Conservation (phyloP, 2,329 filamentous ascomycete genomes). For the Zarea fungicola region DNA sequence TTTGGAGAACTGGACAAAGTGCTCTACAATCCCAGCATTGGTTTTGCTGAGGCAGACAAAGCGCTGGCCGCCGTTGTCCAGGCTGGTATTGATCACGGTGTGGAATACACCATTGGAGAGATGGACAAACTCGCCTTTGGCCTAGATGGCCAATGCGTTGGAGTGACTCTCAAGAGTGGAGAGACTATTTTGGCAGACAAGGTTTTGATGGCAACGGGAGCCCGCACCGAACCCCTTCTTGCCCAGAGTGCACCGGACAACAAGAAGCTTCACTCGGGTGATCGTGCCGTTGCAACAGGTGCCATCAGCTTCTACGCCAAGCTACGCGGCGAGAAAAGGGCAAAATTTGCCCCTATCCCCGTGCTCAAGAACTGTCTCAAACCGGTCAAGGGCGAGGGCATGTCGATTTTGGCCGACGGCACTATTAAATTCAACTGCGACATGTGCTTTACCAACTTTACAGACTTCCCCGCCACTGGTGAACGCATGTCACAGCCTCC, state of each 20-base stretch:
- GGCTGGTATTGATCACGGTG: conserved; percentile 46
- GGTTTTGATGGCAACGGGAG: conserved; percentile 50
- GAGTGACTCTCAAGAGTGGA: conserved; percentile 45
- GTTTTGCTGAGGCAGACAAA: conserved; percentile 55
- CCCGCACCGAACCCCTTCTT: conserved; percentile 50
- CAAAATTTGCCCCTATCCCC: conserved; percentile 44
- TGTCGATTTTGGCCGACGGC: conserved; percentile 41
- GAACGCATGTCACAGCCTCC: conserved; percentile 49
- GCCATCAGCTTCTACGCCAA: conserved; percentile 39
- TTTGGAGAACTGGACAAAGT: conserved; percentile 51
- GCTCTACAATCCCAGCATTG: conserved; percentile 53
- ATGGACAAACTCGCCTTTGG: conserved; percentile 43
- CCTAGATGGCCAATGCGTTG: conserved; percentile 38
- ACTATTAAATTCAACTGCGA: conserved; percentile 59
- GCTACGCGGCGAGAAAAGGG: conserved; percentile 38
- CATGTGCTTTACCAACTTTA: conserved; percentile 51
- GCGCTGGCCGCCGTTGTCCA: conserved; percentile 50
- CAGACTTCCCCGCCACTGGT: conserved; percentile 40
- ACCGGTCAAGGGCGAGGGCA: conserved; percentile 38
- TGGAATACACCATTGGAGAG: conserved; percentile 49
- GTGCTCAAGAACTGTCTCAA: conserved; percentile 45
- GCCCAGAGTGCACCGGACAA: conserved; percentile 45
- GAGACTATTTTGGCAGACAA: conserved; percentile 44
- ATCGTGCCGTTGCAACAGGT: conserved; percentile 52
- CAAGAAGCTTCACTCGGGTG: conserved; percentile 45